Evolutionary conservation across 306 rosid species (phyloP), one percentile per base, ranked within the genome.

Genomic region (Corylus heterophylla): DNA sequence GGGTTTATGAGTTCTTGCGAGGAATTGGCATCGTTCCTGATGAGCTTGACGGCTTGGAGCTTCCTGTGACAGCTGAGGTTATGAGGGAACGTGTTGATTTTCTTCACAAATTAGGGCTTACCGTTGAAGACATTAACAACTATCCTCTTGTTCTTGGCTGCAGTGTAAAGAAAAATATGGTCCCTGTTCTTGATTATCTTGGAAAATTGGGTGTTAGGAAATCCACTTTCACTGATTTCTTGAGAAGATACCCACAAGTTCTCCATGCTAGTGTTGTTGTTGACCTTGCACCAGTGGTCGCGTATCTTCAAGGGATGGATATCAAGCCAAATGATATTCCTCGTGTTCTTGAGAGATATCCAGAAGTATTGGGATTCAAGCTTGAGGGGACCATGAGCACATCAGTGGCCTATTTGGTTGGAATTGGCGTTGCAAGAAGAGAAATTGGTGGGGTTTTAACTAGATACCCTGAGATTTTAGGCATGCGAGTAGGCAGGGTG

Each of bases 351-450:
- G 98, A 95, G 88, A 90, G 82, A 59, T 95, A 93, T 80, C 99
- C 98, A 3, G 98, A 95, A 84, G 83, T 95, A 75, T 51, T 93
- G 44, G 99, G 99, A 42, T 93, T 91, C 84, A 96, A 93, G 88
- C 97, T 96, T 45, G 99, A 96, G 86, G 99, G 99, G 79, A 96
- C 99, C 66, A 93, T 96, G 98, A 96, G 99, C 79, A 96, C 99
- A 3, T 96, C 97, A 0, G 97, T 96, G 73, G 98, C 99, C 13
- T 96, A 90, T 86, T 79, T 96, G 88, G 89, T 93, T 73, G 98
- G 98, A 37, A 90, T 96, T 73, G 97, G 99, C 29, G 93, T 96
- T 4, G 90, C 89, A 77, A 93, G 97, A 84, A 90, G 96, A 85
- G 97, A 96, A 84, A 83, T 96, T 27, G 99, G 99, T 51, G 88